A percentile compares a stretch with the other conserved stretches of the same genome.
These are phyloP conservation scores for Suillus tomentosus DNA, from an alignment of 768 basidiomycete genomes.

Conservation along the genomic window DNA sequence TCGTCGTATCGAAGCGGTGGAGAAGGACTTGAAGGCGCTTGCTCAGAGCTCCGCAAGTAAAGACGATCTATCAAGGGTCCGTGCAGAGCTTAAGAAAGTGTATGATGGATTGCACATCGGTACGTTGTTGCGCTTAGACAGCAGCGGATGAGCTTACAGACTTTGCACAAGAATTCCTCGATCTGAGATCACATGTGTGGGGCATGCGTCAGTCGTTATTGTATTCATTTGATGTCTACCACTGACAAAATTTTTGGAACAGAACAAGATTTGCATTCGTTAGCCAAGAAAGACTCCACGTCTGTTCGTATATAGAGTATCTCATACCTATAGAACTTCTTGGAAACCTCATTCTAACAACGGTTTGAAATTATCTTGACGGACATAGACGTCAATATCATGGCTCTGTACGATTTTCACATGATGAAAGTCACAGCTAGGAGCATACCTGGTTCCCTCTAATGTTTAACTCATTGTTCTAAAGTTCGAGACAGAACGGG, in stretches of 20 bases:
- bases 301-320: conserved; percentile 52
- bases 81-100: conserved; percentile 84
- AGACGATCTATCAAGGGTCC: conserved; percentile 75
- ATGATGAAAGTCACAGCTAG: no score
- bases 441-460: not conserved
- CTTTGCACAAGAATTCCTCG: conserved; percentile 64
- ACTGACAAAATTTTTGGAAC: conserved; percentile 13
- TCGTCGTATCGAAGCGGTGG: conserved; percentile 80
- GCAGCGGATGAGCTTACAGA: conserved; percentile 4
- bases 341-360: not conserved
- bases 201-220: conserved; percentile 70
- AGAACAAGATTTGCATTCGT: conserved; percentile 82
- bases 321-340: conserved; percentile 2
- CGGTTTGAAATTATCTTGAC: not conserved
- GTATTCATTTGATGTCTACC: not conserved
- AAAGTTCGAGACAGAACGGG: conserved; percentile 40
- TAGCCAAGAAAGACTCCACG: conserved; percentile 68
- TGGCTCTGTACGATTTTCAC: not conserved
- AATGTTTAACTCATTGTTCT: conserved; percentile 30
- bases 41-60: conserved; percentile 66
- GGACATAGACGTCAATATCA: no score
- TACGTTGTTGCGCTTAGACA: conserved; percentile 33
- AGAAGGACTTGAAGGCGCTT: conserved; percentile 84
- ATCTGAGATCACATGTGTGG: conserved; percentile 81
- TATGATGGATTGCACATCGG: conserved; percentile 84